These are phyloP conservation scores for Monascus purpureus DNA, from an alignment of 495 filamentous ascomycete species.

Conservation along the genomic window DNA sequence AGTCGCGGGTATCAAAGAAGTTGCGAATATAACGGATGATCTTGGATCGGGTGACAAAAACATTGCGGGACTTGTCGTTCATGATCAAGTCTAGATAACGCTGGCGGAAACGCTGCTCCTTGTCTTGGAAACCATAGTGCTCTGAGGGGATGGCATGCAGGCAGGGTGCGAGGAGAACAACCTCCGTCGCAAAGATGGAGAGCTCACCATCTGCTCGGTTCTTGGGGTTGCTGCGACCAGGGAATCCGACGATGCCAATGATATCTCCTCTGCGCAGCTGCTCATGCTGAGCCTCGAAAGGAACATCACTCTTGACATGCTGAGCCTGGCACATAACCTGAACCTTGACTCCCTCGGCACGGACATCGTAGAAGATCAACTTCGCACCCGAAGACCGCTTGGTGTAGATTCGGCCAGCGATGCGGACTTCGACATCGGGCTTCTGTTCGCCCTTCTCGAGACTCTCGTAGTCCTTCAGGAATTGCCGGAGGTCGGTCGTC, in stretches of 20 bases:
- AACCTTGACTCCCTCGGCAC: conserved; percentile 66
- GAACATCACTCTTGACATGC: conserved; percentile 41
- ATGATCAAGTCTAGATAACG: conserved; percentile 92
- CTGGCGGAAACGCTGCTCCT: conserved; percentile 83
- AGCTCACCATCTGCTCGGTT: conserved; percentile 76
- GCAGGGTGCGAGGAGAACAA: conserved; percentile 78
- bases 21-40: conserved; percentile 73
- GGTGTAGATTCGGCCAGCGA: conserved; percentile 80
- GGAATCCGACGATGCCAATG: conserved; percentile 75
- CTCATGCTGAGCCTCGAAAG: conserved; percentile 82
- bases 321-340: conserved; percentile 89
- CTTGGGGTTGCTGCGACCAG: conserved; percentile 83
- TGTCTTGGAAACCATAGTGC: conserved; percentile 87
- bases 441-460: conserved; percentile 77
- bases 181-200: conserved; percentile 80
- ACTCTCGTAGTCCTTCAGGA: conserved; percentile 55
- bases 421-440: conserved; percentile 53
- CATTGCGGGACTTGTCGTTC: conserved; percentile 70
- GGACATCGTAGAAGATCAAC: conserved; percentile 88
- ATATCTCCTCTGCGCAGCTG: conserved; percentile 82
- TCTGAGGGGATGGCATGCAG: conserved; percentile 86
- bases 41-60: conserved; percentile 70
- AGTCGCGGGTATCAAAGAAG: conserved; percentile 75
- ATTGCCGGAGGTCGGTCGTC: conserved; percentile 62
- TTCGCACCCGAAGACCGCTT: conserved; percentile 72